A percentile compares a stretch with the other conserved stretches of the same genome.
These are phyloP conservation scores for Hypoxylon sp. DNA, from an alignment of 2,329 filamentous ascomycete species.

Conservation along the genomic window DNA sequence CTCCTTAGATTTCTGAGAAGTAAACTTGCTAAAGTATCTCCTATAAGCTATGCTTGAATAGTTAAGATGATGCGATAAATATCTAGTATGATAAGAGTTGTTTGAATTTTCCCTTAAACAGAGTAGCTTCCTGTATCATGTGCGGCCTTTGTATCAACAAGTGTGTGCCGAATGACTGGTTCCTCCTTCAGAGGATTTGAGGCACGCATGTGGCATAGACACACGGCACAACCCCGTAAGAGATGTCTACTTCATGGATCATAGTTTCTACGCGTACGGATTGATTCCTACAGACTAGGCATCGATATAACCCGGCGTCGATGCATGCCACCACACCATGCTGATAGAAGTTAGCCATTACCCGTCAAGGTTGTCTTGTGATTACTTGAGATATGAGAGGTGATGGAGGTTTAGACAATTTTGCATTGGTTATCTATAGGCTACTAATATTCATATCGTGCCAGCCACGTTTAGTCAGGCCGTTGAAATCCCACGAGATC, in stretches of 20 bases:
- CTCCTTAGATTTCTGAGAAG: not conserved
- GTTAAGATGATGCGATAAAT: constrained; percentile 33
- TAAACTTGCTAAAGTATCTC: not conserved
- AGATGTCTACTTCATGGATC: constrained; percentile 21
- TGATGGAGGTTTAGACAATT: constrained; percentile 20
- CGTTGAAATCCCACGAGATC: constrained; percentile 28
- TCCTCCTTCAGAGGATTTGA: constrained; percentile 34
- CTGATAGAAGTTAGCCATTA: constrained; percentile 32
- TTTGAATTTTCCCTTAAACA: constrained; percentile 22
- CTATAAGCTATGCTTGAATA: constrained; percentile 13
- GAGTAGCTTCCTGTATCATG: constrained; percentile 34
- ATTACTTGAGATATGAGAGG: constrained; percentile 8
- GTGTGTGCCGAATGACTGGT: constrained; percentile 34
- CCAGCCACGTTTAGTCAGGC: constrained; percentile 29
- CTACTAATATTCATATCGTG: constrained; percentile 23
- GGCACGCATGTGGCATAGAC: constrained; percentile 39
- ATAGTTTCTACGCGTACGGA: constrained; percentile 25
- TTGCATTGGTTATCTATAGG: constrained; percentile 12
- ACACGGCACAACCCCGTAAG: constrained; percentile 14
- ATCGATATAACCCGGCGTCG: constrained; percentile 33
- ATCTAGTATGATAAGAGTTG: constrained; percentile 16
- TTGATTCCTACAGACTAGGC: constrained; percentile 41
- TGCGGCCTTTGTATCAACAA: constrained; percentile 28
- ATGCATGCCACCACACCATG: constrained; percentile 46
- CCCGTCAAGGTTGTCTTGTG: constrained; percentile 36